Evolutionary conservation across 2,329 filamentous ascomycete genomes (phyloP).

Genomic region (Parascedosporium putredinis): DNA sequence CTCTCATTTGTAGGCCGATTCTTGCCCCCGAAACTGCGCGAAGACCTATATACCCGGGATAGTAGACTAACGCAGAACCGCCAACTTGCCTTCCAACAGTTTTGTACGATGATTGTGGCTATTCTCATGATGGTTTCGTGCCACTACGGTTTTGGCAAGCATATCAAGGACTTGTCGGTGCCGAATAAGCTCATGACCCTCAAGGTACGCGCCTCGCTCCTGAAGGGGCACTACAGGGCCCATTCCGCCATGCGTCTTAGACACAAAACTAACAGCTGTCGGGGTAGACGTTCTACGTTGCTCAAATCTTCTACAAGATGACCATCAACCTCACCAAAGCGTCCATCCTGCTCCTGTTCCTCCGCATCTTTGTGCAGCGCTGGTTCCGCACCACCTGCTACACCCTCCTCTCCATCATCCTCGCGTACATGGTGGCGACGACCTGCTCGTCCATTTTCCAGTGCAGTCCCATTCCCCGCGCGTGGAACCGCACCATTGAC

Average conservation of each 20-base stretch:
- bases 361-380: conserved; percentile 38
- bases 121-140: conserved; percentile 29
- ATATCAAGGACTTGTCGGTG: conserved; percentile 23
- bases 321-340: conserved; percentile 42
- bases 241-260: too few species aligned
- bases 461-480: conserved; percentile 34
- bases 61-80: neutral
- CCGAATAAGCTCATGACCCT: conserved; percentile 26
- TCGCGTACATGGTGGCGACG: conserved; percentile 34
- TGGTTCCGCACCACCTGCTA: conserved; percentile 34
- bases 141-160: conserved; percentile 31
- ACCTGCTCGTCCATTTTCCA: conserved; percentile 36
- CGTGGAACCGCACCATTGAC: conserved; percentile 31
- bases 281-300: conserved; percentile 39
- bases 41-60: too few species aligned
- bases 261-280: too few species aligned
- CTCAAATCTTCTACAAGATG: conserved; percentile 43
- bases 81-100: conserved; percentile 15
- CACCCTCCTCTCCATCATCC: conserved; percentile 28
- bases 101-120: conserved; percentile 24
- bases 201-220: too few species aligned
- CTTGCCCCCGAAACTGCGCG: too few species aligned
- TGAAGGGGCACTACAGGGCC: too few species aligned
- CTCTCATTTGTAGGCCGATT: conserved; percentile 29
- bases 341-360: conserved; percentile 42